Conservation (phyloP, 768 basidiomycete species). For the Suillus tomentosus region DNA sequence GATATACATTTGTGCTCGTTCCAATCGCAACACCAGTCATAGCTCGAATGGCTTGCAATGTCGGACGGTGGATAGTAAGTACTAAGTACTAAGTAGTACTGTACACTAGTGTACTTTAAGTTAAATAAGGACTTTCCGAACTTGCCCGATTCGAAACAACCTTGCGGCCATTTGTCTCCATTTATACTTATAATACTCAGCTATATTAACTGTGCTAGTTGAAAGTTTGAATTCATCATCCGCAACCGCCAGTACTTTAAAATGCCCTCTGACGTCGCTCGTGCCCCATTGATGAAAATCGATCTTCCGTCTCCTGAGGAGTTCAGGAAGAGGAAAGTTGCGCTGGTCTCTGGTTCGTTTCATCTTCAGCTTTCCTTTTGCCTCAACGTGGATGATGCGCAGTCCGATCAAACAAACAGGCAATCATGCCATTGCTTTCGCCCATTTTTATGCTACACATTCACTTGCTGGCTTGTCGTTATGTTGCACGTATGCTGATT, state of each 20-base stretch:
- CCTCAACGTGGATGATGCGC: neutral
- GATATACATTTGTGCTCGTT: neutral
- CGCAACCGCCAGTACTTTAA: neutral
- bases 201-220: neutral
- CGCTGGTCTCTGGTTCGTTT: slow-evolving; percentile 80
- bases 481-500: neutral
- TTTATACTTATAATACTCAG: neutral
- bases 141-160: too few species aligned
- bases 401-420: neutral
- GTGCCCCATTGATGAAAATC: slow-evolving; percentile 46
- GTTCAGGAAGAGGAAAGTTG: slow-evolving; percentile 89
- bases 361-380: slow-evolving; percentile 9
- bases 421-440: neutral
- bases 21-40: too few species aligned
- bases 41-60: neutral
- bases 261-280: slow-evolving; percentile 4
- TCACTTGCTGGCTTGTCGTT: slow-evolving; percentile 2
- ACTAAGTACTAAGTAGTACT: too few species aligned
- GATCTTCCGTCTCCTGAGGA: slow-evolving; percentile 74
- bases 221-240: neutral
- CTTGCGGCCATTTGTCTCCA: neutral
- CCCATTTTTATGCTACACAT: slow-evolving; percentile 7
- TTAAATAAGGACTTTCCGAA: neutral
- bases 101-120: neutral
- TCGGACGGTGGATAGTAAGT: neutral